phyloP scores from a whole-genome alignment of 345 rosid species.

The Isatis tinctoria region DNA sequence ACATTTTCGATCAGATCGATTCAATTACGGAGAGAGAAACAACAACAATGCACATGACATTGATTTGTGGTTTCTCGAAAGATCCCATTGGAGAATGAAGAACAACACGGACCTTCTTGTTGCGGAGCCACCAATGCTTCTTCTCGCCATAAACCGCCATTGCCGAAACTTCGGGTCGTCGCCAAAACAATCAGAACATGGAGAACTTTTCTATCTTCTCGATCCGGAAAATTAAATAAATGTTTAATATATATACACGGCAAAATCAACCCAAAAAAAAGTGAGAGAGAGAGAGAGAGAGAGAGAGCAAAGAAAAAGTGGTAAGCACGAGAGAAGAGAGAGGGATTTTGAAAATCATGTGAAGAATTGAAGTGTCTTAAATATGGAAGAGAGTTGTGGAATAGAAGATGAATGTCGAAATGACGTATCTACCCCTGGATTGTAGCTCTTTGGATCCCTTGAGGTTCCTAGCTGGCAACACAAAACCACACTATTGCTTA shows the following conservation, averaged over 20 bases:
- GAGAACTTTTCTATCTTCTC: slow-evolving; percentile 2
- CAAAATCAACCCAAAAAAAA: neutral
- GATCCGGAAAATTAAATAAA: slow-evolving; percentile 11
- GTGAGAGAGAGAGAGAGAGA: neutral
- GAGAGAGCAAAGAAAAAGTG: slow-evolving; percentile 3
- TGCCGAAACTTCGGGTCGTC: slow-evolving; percentile 1
- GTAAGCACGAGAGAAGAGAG: slow-evolving; percentile 13
- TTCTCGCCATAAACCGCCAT: slow-evolving; percentile 35
- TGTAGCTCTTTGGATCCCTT: slow-evolving; percentile 17
- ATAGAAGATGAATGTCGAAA: neutral
- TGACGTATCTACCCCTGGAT: slow-evolving; percentile 9
- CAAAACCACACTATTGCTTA: slow-evolving; percentile 19
- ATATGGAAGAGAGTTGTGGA: slow-evolving; percentile 27
- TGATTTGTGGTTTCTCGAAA: neutral
- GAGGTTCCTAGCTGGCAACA: slow-evolving; percentile 29
- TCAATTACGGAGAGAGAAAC: neutral
- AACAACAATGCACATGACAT: neutral
- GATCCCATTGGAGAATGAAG: neutral
- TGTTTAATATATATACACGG: neutral
- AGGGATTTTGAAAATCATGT: slow-evolving; percentile 11
- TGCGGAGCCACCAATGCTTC: slow-evolving; percentile 41
- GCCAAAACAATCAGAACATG: slow-evolving; percentile 22
- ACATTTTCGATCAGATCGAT: slow-evolving; percentile 8
- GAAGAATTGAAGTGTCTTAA: slow-evolving; percentile 35
- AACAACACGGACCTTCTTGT: slow-evolving; percentile 28